Conservation (phyloP, 2,329 filamentous ascomycete genomes). For the Pestalotiopsis sp. region DNA sequence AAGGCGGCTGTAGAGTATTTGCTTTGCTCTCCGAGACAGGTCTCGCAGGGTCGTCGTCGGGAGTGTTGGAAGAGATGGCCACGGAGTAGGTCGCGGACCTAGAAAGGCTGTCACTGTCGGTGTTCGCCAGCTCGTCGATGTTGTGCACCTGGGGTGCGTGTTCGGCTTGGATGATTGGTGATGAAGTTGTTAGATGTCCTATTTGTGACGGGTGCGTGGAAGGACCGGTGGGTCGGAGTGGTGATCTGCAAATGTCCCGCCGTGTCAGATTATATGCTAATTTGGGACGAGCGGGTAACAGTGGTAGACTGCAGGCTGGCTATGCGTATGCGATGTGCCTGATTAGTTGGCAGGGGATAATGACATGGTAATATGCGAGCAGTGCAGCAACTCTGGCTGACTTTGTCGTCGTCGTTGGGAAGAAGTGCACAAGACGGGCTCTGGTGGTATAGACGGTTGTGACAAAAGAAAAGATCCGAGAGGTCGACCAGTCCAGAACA, state of each 20-base stretch:
- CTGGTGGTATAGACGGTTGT: background rate
- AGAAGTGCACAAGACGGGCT: background rate
- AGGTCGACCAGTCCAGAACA: slow-evolving; percentile 1
- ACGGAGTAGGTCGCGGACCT: slow-evolving; percentile 41
- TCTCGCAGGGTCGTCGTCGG: slow-evolving; percentile 25
- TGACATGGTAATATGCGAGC: background rate
- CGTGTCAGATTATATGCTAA: slow-evolving; percentile 14
- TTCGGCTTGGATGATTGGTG: slow-evolving; percentile 63
- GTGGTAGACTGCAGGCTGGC: background rate
- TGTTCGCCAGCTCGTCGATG: slow-evolving; percentile 31
- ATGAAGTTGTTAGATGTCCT: slow-evolving; percentile 69
- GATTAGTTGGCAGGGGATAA: background rate
- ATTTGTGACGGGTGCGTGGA: slow-evolving; percentile 66
- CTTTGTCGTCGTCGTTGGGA: background rate
- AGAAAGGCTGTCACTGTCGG: slow-evolving; percentile 23
- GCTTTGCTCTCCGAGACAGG: slow-evolving; percentile 34
- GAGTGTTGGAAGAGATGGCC: slow-evolving; percentile 29
- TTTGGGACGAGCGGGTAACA: background rate
- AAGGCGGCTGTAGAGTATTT: slow-evolving; percentile 40
- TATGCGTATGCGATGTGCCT: background rate
- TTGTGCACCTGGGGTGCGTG: slow-evolving; percentile 48
- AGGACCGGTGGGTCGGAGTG: slow-evolving; percentile 47
- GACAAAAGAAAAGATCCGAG: background rate
- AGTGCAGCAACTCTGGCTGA: background rate
- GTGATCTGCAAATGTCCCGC: slow-evolving; percentile 23